Percentiles rank a stretch among this genome's conserved stretches.
Evolutionary conservation across 257 asterid genomes (phyloP).

Genomic region (Plantago major): DNA sequence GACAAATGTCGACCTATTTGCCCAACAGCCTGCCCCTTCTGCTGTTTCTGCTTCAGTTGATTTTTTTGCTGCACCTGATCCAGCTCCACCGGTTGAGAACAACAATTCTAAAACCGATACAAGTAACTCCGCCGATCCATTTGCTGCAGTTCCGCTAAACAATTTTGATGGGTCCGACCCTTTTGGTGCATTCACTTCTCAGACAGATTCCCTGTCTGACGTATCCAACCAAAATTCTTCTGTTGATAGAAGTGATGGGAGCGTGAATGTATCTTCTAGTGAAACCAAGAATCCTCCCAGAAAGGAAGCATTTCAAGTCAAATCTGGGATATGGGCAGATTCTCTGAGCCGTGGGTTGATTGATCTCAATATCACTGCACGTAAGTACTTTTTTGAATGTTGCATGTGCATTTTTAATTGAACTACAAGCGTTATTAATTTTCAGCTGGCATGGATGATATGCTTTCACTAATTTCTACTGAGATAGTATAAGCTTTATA

Average conservation of each 20-base stretch:
- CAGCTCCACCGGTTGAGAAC: slow-evolving; percentile 38
- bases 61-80: slow-evolving; percentile 64
- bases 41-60: slow-evolving; percentile 54
- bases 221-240: slow-evolving; percentile 31
- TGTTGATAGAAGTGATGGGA: slow-evolving; percentile 30
- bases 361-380: slow-evolving; percentile 81
- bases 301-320: slow-evolving; percentile 77
- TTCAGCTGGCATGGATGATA: not conserved
- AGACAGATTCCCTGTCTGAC: slow-evolving; percentile 32
- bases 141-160: slow-evolving; percentile 72
- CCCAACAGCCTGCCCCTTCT: slow-evolving; percentile 55
- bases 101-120: slow-evolving; percentile 35
- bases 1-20: slow-evolving; percentile 64
- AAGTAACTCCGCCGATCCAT: slow-evolving; percentile 54
- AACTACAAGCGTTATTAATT: slow-evolving; percentile 7
- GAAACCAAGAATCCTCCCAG: slow-evolving; percentile 35
- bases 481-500: too few relatives aligned
- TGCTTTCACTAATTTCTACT: not conserved
- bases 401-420: slow-evolving; percentile 10
- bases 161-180: slow-evolving; percentile 66
- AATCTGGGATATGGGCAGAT: slow-evolving; percentile 97
- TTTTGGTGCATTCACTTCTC: slow-evolving; percentile 58
- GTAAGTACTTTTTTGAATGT: slow-evolving; percentile 45
- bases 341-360: slow-evolving; percentile 91
- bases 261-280: slow-evolving; percentile 29